These are phyloP conservation scores for Boletus insuetus DNA, from an alignment of 768 basidiomycete genomes.

Conservation along the genomic window DNA sequence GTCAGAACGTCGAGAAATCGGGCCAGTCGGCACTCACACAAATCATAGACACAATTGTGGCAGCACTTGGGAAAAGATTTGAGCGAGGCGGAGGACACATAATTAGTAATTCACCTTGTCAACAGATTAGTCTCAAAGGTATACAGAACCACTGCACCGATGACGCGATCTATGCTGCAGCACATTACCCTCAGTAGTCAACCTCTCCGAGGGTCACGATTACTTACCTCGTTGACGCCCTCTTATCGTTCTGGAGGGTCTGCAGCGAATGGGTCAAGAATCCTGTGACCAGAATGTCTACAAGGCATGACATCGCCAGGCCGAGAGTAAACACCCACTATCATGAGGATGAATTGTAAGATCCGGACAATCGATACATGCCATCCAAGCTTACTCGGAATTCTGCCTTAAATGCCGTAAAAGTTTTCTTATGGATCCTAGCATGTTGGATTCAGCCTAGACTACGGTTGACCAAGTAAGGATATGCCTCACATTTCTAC, in stretches of 20 bases:
- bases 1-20: neutral
- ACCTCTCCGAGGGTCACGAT: neutral
- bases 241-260: slow-evolving; percentile 38
- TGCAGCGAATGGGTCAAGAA: slow-evolving; percentile 44
- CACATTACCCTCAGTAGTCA: neutral
- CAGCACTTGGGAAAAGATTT: slow-evolving; percentile 28
- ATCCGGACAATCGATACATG: neutral
- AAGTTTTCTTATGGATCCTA: slow-evolving; percentile 29
- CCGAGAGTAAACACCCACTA: slow-evolving; percentile 54
- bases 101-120: slow-evolving; percentile 36
- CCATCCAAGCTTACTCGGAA: slow-evolving; percentile 16
- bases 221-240: slow-evolving; percentile 37
- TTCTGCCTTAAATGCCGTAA: slow-evolving; percentile 21
- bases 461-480: neutral
- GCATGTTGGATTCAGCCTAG: neutral
- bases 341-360: neutral
- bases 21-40: slow-evolving; percentile 33
- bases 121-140: slow-evolving; percentile 52
- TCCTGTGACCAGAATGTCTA: slow-evolving; percentile 50
- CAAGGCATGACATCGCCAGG: slow-evolving; percentile 44
- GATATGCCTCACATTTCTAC: slow-evolving; percentile 26
- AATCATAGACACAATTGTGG: slow-evolving; percentile 41
- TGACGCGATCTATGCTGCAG: slow-evolving; percentile 44
- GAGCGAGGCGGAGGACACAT: neutral
- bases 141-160: slow-evolving; percentile 48